phyloP scores from a whole-genome alignment of 2,329 filamentous ascomycete species.

The Neonectria coccinea region DNA sequence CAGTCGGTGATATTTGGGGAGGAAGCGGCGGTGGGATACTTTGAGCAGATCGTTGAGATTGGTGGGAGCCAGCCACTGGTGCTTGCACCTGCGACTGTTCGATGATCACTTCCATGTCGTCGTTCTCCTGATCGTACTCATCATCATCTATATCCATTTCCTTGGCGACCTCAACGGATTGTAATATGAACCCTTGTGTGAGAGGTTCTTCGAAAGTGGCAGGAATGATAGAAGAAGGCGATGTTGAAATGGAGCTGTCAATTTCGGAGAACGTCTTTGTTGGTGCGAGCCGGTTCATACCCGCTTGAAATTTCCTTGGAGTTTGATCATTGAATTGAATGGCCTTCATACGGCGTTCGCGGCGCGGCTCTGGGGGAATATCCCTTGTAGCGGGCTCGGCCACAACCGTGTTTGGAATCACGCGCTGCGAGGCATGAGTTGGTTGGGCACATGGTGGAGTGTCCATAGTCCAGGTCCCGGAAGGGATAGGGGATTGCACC shows the following conservation, averaged over 20 bases:
- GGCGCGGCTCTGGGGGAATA: slow-evolving; percentile 19
- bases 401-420: slow-evolving; percentile 37
- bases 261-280: slow-evolving; percentile 40
- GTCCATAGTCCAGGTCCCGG: slow-evolving; percentile 31
- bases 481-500: slow-evolving; percentile 31
- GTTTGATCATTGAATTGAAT: slow-evolving; percentile 41
- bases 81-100: slow-evolving; percentile 14
- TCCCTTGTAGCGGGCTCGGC: slow-evolving; percentile 6
- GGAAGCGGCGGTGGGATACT: slow-evolving; percentile 1
- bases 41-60: slow-evolving; percentile 3
- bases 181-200: slow-evolving; percentile 36
- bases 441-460: slow-evolving; percentile 52
- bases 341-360: slow-evolving; percentile 42
- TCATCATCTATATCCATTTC: slow-evolving; percentile 27
- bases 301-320: slow-evolving; percentile 29
- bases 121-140: slow-evolving; percentile 19
- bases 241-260: slow-evolving; percentile 43
- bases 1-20: slow-evolving; percentile 8
- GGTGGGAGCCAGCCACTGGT: slow-evolving; percentile 2
- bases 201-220: slow-evolving; percentile 39
- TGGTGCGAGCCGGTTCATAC: slow-evolving; percentile 39
- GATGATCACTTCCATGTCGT: slow-evolving; percentile 27
- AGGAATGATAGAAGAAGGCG: slow-evolving; percentile 48
- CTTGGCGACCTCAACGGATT: slow-evolving; percentile 36
- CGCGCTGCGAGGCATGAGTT: slow-evolving; percentile 36